Conservation (phyloP, 176 grass and related monocot species). For the Puya raimondii region DNA sequence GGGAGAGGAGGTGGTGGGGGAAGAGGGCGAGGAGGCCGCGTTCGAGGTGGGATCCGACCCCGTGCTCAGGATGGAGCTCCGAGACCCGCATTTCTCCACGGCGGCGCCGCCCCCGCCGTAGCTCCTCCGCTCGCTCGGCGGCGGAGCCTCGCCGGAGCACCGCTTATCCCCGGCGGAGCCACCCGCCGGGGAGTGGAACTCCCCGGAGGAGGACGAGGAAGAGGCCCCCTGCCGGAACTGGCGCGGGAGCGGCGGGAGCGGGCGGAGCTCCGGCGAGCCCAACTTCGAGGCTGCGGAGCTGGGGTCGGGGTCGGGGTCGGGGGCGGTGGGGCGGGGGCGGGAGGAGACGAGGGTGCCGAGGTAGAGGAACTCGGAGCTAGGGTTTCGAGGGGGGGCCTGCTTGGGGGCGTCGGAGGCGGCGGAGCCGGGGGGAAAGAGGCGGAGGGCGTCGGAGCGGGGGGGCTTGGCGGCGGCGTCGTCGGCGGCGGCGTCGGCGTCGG, state of each 20-base stretch:
- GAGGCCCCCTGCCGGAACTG: conserved; percentile 1
- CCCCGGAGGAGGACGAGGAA: conserved; percentile 21
- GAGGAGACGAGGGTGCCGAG: conserved; percentile 35
- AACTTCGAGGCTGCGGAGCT: conserved; percentile 8
- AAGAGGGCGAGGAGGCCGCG: conserved; percentile 4
- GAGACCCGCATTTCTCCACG: conserved; percentile 13
- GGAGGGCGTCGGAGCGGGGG: conserved; percentile 31
- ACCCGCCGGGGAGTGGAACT: conserved; percentile 24
- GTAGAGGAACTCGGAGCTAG: conserved; percentile 32
- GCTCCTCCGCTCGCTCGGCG: background rate
- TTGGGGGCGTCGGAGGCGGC: background rate
- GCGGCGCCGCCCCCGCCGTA: background rate
- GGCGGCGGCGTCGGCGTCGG: no score
- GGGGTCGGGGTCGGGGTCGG: conserved; percentile 7
- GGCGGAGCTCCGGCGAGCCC: conserved; percentile 46
- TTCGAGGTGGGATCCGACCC: conserved; percentile 9
- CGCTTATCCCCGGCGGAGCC: conserved; percentile 12
- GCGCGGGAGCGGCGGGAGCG: conserved; percentile 49
- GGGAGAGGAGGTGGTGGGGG: conserved; percentile 5
- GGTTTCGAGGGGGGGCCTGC: conserved; percentile 5
- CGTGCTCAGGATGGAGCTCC: conserved; percentile 22
- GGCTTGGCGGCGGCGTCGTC: conserved; percentile 3
- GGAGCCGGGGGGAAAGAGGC: conserved; percentile 26
- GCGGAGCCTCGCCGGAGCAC: background rate
- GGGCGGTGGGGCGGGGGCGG: conserved; percentile 4